Conservation (phyloP, 306 rosid genomes). For the Casuarina equisetifolia region DNA sequence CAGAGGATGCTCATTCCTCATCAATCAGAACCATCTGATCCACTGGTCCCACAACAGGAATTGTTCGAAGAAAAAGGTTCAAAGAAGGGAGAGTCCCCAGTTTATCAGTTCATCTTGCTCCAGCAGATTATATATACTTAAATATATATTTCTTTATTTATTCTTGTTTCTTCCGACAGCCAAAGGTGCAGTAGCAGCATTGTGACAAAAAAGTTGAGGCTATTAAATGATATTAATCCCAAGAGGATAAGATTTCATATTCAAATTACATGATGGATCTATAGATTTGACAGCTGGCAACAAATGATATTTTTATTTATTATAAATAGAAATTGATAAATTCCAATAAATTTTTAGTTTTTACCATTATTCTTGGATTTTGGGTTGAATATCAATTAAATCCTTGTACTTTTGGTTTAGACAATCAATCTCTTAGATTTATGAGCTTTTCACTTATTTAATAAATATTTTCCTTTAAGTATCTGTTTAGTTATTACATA, state of each 20-base stretch:
- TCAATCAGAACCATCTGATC: slow-evolving; percentile 35
- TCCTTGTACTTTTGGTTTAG: too few species aligned
- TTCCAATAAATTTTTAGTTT: too few species aligned
- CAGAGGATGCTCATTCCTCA: slow-evolving; percentile 30
- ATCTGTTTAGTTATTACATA: too few species aligned
- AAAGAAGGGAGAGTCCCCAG: neutral
- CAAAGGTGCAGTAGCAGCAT: slow-evolving; percentile 24
- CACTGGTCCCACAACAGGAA: slow-evolving; percentile 16
- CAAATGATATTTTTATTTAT: neutral
- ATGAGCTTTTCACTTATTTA: too few species aligned
- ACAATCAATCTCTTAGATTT: too few species aligned
- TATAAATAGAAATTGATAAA: neutral
- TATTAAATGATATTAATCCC: slow-evolving; percentile 20
- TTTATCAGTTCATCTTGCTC: slow-evolving; percentile 1
- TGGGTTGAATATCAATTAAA: too few species aligned
- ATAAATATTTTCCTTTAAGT: too few species aligned
- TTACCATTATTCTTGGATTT: too few species aligned
- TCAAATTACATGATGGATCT: slow-evolving; percentile 24
- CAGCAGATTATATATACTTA: neutral
- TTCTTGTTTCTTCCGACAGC: slow-evolving; percentile 23
- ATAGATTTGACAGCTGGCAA: slow-evolving; percentile 5
- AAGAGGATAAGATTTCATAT: slow-evolving; percentile 26
- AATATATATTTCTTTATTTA: neutral
- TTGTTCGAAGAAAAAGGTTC: neutral
- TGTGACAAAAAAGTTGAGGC: slow-evolving; percentile 13